Percentiles rank a stretch among this genome's conserved stretches.
These are phyloP conservation scores for Rhizopus delemar DNA, from an alignment of 371 early-diverging fungal species.

Conservation along the genomic window DNA sequence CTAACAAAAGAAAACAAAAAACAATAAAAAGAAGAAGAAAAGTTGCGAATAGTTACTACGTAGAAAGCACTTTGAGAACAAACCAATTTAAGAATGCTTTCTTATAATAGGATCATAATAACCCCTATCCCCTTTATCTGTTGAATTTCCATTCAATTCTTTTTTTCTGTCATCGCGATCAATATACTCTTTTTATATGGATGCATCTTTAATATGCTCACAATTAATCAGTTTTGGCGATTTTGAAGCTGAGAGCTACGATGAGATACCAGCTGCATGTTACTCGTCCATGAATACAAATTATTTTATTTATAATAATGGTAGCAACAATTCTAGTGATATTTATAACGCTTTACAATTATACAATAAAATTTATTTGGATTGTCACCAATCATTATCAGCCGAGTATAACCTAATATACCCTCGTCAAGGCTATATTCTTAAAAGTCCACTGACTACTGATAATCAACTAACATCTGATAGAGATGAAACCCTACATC, in stretches of 20 bases:
- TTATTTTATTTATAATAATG: not conserved
- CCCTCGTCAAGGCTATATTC: not conserved
- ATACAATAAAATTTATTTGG: not conserved
- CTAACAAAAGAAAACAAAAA: too few relatives aligned
- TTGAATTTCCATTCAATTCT: not conserved
- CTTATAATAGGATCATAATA: not conserved
- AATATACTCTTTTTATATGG: slow-evolving; percentile 2
- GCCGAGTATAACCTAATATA: not conserved
- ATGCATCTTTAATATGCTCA: slow-evolving; percentile 13
- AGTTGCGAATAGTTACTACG: too few relatives aligned
- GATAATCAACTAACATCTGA: slow-evolving; percentile 7
- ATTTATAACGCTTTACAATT: not conserved
- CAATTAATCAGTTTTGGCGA: slow-evolving; percentile 27
- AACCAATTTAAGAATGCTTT: too few relatives aligned
- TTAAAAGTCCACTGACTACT: not conserved
- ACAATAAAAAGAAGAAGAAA: too few relatives aligned
- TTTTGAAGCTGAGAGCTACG: slow-evolving; percentile 7
- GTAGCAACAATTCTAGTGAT: not conserved
- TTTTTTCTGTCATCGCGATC: slow-evolving; percentile 3
- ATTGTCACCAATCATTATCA: not conserved
- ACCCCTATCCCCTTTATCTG: not conserved
- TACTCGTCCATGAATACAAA: not conserved
- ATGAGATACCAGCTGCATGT: not conserved
- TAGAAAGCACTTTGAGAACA: too few relatives aligned
- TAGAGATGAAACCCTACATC: slow-evolving; percentile 16